phyloP scores from a whole-genome alignment of 2,329 filamentous ascomycete genomes.

The Tolypocladium album region DNA sequence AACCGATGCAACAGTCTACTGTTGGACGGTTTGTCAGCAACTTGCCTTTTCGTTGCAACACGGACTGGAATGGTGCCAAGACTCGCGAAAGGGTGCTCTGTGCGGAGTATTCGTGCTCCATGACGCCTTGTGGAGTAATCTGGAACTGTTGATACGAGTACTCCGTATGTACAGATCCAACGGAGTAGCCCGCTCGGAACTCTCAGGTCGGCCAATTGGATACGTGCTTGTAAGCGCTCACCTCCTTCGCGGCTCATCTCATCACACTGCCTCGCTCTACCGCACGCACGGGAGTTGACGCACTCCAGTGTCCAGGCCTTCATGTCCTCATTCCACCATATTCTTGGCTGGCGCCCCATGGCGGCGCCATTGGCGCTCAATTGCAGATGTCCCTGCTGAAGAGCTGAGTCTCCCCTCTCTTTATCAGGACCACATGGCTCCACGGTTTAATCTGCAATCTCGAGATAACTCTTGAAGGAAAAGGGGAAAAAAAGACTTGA shows the following conservation, averaged over 20 bases:
- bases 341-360: neutral
- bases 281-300: neutral
- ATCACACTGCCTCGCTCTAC: neutral
- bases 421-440: neutral
- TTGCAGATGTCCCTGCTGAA: neutral
- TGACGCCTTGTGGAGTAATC: neutral
- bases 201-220: neutral
- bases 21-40: neutral
- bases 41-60: neutral
- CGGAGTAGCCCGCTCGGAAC: neutral
- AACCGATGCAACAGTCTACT: neutral
- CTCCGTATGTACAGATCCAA: neutral
- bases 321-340: neutral
- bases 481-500: neutral
- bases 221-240: neutral
- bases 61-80: neutral
- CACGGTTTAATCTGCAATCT: neutral
- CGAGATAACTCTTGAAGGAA: neutral
- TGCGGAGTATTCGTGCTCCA: neutral
- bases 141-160: neutral
- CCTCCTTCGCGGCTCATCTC: neutral
- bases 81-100: neutral
- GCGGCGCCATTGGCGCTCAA: neutral
- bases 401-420: neutral
- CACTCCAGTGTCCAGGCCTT: neutral